phyloP scores from a whole-genome alignment of 2,329 filamentous ascomycete genomes.

The Fusarium marasasianum region DNA sequence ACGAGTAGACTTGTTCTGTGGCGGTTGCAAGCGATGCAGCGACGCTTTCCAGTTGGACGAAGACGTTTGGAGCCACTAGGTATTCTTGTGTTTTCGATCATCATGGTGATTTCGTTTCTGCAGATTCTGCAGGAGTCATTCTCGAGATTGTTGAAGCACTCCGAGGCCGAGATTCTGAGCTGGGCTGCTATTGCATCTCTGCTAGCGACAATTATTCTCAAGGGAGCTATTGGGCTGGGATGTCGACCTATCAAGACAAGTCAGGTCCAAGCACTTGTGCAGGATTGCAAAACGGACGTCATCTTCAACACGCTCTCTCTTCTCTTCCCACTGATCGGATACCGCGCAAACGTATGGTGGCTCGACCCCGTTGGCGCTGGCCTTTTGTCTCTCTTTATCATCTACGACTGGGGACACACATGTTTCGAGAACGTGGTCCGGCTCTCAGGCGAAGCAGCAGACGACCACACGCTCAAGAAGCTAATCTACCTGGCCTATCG shows the following conservation, averaged over 20 bases:
- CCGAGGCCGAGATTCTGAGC: constrained; percentile 51
- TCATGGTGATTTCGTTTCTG: constrained; percentile 84
- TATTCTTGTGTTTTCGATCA: constrained; percentile 80
- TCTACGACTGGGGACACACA: constrained; percentile 73
- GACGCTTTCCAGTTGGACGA: constrained; percentile 77
- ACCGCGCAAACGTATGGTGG: constrained; percentile 70
- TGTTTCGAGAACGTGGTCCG: constrained; percentile 46
- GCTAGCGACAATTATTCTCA: constrained; percentile 79
- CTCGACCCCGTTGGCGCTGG: constrained; percentile 70
- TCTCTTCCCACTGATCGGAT: constrained; percentile 79
- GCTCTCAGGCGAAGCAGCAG: constrained; percentile 46
- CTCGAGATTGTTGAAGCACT: constrained; percentile 67
- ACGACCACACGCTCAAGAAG: constrained; percentile 44
- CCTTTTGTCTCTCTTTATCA: constrained; percentile 72
- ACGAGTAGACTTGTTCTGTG: constrained; percentile 76
- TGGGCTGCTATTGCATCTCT: constrained; percentile 57
- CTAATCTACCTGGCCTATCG: constrained; percentile 48
- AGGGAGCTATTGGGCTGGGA: constrained; percentile 83
- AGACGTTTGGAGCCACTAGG: constrained; percentile 77
- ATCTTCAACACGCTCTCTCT: constrained; percentile 90
- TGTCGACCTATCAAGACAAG: constrained; percentile 84
- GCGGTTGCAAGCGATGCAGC: constrained; percentile 59
- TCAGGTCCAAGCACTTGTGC: constrained; percentile 75
- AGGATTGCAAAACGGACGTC: constrained; percentile 70
- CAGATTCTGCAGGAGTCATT: constrained; percentile 78